Base-by-base conservation (phyloP, 1,284 basidiomycete species). In the Rhodotorula mucilaginosa region DNA sequence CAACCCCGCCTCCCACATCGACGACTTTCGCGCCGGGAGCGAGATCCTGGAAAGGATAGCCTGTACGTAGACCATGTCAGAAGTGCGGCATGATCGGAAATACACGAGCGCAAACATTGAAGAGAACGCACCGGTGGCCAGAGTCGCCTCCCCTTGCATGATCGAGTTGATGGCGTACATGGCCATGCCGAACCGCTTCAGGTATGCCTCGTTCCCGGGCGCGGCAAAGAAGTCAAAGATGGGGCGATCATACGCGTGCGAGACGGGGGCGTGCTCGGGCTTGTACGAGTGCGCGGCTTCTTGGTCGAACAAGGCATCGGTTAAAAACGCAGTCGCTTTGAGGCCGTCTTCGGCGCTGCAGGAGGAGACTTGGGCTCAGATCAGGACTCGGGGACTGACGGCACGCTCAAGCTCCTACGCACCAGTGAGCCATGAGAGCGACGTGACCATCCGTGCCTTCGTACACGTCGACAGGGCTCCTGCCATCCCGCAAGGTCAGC, bases 1-100 rank as follows among this genome's bases (percentile, higher is more conserved):
- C 90, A 58, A 89, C 88, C 1, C 89, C 89, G 12, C 89, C 89
- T 0, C 89, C 89, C 2, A 91, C 89, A 74, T 91, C 89, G 5
- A 91, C 87, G 44, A 90, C 81, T 13, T 86, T 80, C 56, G 87
- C 86, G 3, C 85, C 85, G n/a, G 78, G 80, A 3, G 84, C 83
- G 26, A 90, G 82, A 2, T 18, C 21, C 6, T 21, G 5, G 31
- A 60, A 68, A 7, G 67, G 62, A 39, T 62, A 71, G 10, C 66
- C 69, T 71, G 61, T 0, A 44, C 10, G 39, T 13, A 1, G 1
- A 44, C 10, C 2, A 8, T 44, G 39, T 44, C 12, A 44, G 39
- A 44, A 44, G 39, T 8, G 39, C 39, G 8, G 39, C 39, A 1
- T 2, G 39, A 1, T 44, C 39, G 39, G 7, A 44, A 44, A 5